A percentile compares a stretch with the other conserved stretches of the same genome.
These are phyloP conservation scores for Taiozyma sp. DNA, from an alignment of 1,139 yeast genomes.

Conservation along the genomic window DNA sequence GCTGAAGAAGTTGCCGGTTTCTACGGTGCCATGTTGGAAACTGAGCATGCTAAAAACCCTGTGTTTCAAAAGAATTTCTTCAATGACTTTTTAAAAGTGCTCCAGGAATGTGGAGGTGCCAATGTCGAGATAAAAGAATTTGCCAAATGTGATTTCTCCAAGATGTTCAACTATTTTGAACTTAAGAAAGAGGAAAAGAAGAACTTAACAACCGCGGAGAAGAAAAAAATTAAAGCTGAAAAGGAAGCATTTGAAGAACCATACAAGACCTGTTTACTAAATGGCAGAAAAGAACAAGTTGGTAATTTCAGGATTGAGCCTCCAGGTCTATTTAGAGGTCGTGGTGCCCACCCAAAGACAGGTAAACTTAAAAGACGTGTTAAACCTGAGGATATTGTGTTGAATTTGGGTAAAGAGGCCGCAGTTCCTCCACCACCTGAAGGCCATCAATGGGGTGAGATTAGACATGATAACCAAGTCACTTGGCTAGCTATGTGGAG, in stretches of 20 bases:
- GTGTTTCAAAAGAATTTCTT: constrained; percentile 85
- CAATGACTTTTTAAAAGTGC: constrained; percentile 63
- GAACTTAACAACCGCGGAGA: constrained; percentile 59
- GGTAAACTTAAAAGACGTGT: constrained; percentile 85
- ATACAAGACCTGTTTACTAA: constrained; percentile 70
- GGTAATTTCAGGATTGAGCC: constrained; percentile 96
- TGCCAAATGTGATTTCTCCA: constrained; percentile 68
- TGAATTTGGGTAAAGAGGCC: constrained; percentile 72
- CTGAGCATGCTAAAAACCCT: constrained; percentile 86
- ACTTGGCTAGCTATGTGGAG: constrained; percentile 98
- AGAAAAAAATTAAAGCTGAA: constrained; percentile 64
- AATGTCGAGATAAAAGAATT: constrained; percentile 52
- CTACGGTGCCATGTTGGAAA: constrained; percentile 80
- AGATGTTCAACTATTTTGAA: constrained; percentile 72
- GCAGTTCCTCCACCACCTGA: constrained; percentile 77
- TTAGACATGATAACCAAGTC: constrained; percentile 83
- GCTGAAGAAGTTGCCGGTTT: constrained; percentile 98
- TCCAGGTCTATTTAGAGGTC: constrained; percentile 91
- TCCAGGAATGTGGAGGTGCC: constrained; percentile 66
- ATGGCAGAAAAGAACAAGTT: constrained; percentile 87
- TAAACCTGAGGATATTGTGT: constrained; percentile 79
- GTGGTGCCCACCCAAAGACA: constrained; percentile 96
- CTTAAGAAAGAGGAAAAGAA: constrained; percentile 68
- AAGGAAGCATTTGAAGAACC: constrained; percentile 76
- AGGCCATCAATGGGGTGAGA: constrained; percentile 90